Conservation (phyloP, 352 stramenopile genomes). For the Hyphochytrium catenoides region DNA sequence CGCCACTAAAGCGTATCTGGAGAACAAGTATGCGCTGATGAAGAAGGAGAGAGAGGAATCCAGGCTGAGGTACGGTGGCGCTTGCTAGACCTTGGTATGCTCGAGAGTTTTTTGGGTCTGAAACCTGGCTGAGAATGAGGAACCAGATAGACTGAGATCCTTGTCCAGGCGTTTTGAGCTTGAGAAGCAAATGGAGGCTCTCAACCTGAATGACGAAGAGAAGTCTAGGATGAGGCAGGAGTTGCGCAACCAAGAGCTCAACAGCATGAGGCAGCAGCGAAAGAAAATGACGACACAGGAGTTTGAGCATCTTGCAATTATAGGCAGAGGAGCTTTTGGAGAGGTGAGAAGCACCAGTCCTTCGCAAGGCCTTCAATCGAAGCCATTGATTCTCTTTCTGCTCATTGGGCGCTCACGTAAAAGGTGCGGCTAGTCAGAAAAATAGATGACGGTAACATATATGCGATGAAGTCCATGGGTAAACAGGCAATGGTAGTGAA, state of each 20-base stretch:
- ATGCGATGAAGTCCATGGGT: conserved; percentile 72
- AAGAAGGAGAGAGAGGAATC: conserved; percentile 60
- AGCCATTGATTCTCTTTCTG: conserved; percentile 2
- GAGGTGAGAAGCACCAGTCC: conserved; percentile 83
- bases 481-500: conserved; percentile 73
- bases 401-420: conserved; percentile 1
- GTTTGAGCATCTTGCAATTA: conserved; percentile 89
- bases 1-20: conserved; percentile 57
- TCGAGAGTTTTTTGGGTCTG: too few relatives aligned
- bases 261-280: conserved; percentile 46
- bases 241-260: conserved; percentile 35
- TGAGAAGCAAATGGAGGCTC: conserved; percentile 49
- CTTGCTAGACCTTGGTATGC: too few relatives aligned
- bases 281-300: conserved; percentile 62
- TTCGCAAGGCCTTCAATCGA: conserved; percentile 19
- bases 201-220: conserved; percentile 41
- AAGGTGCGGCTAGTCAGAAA: conserved; percentile 44
- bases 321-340: conserved; percentile 94
- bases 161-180: too few relatives aligned
- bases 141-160: too few relatives aligned
- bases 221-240: conserved; percentile 53
- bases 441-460: conserved; percentile 52
- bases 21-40: conserved; percentile 66
- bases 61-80: conserved; percentile 33
- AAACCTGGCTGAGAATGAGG: too few relatives aligned